phyloP scores from a whole-genome alignment of 2,329 filamentous ascomycete genomes.

The Cytospora leucostoma region DNA sequence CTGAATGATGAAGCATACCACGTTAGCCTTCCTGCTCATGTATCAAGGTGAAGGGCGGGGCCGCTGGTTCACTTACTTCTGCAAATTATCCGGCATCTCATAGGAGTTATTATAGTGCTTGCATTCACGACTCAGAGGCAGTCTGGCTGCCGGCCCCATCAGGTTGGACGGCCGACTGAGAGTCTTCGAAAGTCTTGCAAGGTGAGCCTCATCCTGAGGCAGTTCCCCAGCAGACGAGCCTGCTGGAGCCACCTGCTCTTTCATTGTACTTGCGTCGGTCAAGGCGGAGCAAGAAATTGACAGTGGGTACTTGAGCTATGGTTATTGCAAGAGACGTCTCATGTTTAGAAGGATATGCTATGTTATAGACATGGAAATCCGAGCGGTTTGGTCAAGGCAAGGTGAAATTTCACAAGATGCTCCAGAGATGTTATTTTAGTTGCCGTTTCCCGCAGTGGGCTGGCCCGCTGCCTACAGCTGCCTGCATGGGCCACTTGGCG shows the following conservation, averaged over 20 bases:
- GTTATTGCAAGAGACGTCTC: not conserved
- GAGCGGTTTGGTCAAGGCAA: not conserved
- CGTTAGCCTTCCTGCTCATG: not conserved
- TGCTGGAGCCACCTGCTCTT: not conserved
- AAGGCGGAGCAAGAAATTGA: not conserved
- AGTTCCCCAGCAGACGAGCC: not conserved
- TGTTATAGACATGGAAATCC: not conserved
- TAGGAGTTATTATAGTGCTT: conserved; percentile 72
- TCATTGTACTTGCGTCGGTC: not conserved
- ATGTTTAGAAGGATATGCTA: not conserved
- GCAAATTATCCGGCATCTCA: conserved; percentile 79
- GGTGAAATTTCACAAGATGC: not conserved
- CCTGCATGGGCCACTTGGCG: not conserved
- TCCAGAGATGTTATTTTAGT: not conserved
- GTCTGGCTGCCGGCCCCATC: conserved; percentile 46
- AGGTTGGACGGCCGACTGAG: conserved; percentile 23
- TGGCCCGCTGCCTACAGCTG: not conserved
- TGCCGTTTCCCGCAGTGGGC: not conserved
- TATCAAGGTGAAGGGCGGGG: not conserved
- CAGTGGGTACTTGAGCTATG: not conserved
- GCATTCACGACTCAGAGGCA: conserved; percentile 62
- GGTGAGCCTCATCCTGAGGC: not conserved
- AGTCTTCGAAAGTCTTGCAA: not conserved
- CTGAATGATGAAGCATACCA: conserved; percentile 45
- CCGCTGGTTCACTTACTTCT: conserved; percentile 65